Base-by-base conservation (phyloP, 2,329 filamentous ascomycete genomes). In the Trichoderma arundinaceum region DNA sequence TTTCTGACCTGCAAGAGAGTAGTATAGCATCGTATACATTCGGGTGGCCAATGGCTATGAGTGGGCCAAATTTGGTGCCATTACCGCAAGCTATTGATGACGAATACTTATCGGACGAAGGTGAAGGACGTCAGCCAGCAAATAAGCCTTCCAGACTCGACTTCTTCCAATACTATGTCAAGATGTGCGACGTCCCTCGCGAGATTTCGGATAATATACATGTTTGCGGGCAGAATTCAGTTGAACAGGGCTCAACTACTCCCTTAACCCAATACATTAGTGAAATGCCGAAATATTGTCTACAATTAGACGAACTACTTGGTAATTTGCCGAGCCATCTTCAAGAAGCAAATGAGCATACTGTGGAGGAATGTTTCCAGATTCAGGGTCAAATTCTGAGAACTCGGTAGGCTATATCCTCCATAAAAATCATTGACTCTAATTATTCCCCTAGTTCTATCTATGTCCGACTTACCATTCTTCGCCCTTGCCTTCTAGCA, bases 11-110 rank as follows among this genome's bases (percentile, higher is more conserved):
- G 1, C 1, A 35, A 39, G 35, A 22, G 8, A 46, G 43, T 13
- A 63, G 60, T 6, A 63, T 63, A 46, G 39, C 60, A 15, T 63
- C 60, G 4, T 63, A 53, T 5, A 63, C 60, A 9, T 63, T 63
- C 38, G 60, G 60, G 28, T 63, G 60, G 60, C 39, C 22, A 6
- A 54, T 46, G 17, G 19, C 28, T 2, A 52, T 28, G 1, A 44
- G n/a, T 5, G 41, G 7, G 9, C 13, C 60, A 22, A 46, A 63
- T 7, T 22, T 13, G 17, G 60, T 63, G 13, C 13, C 60, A 17
- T 28, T 33, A 13, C 60, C 60, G 4, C 39, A 63, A 35, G n/a
- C 49, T 38, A 54, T 63, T 17, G 60, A 63, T 22, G 60, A 63
- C 3, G 60, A 63, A 8, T 63, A 54, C 12, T 8, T 63, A 4